Conservation (phyloP, 768 basidiomycete genomes). For the Candolleomyces aberdarensis region DNA sequence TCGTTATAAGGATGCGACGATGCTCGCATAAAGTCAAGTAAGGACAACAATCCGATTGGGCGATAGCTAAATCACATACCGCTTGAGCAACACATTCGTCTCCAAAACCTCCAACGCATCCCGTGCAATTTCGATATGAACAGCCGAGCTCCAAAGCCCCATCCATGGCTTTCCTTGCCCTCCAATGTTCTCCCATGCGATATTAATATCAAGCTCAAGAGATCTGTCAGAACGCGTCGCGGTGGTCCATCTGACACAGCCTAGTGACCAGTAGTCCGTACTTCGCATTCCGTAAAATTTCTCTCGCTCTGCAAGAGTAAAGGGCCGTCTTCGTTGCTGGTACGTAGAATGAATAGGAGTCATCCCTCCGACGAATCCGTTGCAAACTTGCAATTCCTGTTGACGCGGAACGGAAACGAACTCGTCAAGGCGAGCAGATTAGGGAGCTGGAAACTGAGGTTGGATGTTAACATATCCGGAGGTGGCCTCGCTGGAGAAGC, state of each 20-base stretch:
- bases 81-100: slow-evolving; percentile 1
- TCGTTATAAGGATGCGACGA: slow-evolving; percentile 3
- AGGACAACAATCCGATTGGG: too few relatives aligned
- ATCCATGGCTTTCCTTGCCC: too few relatives aligned
- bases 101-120: slow-evolving; percentile 15
- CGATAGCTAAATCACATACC: background rate
- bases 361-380: slow-evolving; percentile 34
- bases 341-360: slow-evolving; percentile 7
- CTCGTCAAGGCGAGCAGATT: slow-evolving; percentile 33
- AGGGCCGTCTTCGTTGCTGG: slow-evolving; percentile 7
- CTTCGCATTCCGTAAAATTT: slow-evolving; percentile 25
- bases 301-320: slow-evolving; percentile 17
- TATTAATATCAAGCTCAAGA: slow-evolving; percentile 41
- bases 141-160: background rate
- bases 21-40: background rate
- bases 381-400: slow-evolving; percentile 31
- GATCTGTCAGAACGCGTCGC: slow-evolving; percentile 48
- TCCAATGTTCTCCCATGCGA: slow-evolving; percentile 26
- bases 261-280: too few relatives aligned
- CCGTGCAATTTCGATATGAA: background rate
- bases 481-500: too few relatives aligned
- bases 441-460: slow-evolving; percentile 38
- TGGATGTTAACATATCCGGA: too few relatives aligned
- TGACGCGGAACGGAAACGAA: slow-evolving; percentile 35
- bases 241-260: slow-evolving; percentile 59